Base-by-base conservation (phyloP, 108 stramenopile genomes). In the Discostella pseudostelligera region DNA sequence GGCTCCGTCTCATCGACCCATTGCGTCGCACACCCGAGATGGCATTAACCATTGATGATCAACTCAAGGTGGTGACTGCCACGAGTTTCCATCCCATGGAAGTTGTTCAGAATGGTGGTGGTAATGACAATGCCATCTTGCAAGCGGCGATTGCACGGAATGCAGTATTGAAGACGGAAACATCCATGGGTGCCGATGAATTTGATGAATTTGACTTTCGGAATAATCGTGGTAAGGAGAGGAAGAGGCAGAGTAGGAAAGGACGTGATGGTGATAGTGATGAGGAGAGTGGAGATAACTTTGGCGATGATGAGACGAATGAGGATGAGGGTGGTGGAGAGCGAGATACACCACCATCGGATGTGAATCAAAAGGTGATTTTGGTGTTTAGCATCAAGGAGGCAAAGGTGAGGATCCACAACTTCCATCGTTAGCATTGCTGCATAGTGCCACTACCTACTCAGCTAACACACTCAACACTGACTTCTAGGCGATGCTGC, bases 361-460 rank as follows among this genome's bases (percentile, higher is more conserved):
- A 89, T 59, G 67, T 88, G 39, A 84, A 89, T 59, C 75, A 87
- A 25, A 76, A 84, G 59, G 87, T 89, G n/a, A 73, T 84, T 51
- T 69, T 93, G 21, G 92, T 93, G 1, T 90, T 89, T 77, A 78
- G 82, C 32, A 73, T 85, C 62, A 87, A 84, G 62, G 92, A 93
- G 72, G 80, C 83, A 48, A 75, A 75, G 74, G 74, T 75, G 8
- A 10, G 59, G 24, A 20, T 4, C 21, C 46, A 20, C 6, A 5
- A 13, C 21, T n/a, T n/a, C n/a, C n/a, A n/a, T n/a, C n/a, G n/a
- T n/a, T n/a, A n/a, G n/a, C n/a, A n/a, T n/a, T n/a, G n/a, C n/a
- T n/a, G n/a, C n/a, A n/a, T n/a, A n/a, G n/a, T n/a, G n/a, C n/a
- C n/a, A n/a, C 1, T 16, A 17, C 3, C 44, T 12, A 17, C 17